phyloP scores from a whole-genome alignment of 169 alveolate species.

The Perkinsus olseni region DNA sequence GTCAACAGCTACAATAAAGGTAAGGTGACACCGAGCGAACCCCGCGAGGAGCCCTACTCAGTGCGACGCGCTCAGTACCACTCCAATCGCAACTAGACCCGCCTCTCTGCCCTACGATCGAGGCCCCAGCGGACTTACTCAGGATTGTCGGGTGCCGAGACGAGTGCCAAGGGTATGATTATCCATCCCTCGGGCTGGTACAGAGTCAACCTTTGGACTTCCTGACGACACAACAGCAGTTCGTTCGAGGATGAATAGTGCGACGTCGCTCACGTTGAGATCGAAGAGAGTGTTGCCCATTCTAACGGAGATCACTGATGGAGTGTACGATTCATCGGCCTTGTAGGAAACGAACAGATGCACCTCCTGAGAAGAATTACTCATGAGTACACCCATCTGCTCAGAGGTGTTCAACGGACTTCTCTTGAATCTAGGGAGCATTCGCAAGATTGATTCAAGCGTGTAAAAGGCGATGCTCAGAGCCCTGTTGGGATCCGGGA shows the following conservation, averaged over 20 bases:
- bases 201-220: conserved; percentile 18
- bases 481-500: too few species aligned
- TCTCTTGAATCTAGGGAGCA: too few species aligned
- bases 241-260: not conserved
- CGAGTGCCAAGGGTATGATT: not conserved
- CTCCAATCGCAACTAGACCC: too few species aligned
- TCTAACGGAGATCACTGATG: conserved; percentile 24
- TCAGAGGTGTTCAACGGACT: too few species aligned
- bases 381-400: too few species aligned
- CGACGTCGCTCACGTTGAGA: not conserved
- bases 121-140: not conserved
- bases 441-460: too few species aligned
- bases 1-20: not conserved
- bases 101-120: too few species aligned
- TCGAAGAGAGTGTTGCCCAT: conserved; percentile 17
- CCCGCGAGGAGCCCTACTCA: too few species aligned
- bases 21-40: too few species aligned
- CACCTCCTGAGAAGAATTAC: conserved; percentile 32
- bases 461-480: too few species aligned
- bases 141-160: not conserved
- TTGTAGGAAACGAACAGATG: conserved; percentile 67
- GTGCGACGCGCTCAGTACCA: too few species aligned
- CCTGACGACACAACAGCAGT: not conserved
- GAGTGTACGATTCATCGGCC: conserved; percentile 79
- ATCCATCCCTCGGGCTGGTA: conserved; percentile 35